Base-by-base conservation (phyloP, 129 eudicot species). In the Oenanthe sinensis region DNA sequence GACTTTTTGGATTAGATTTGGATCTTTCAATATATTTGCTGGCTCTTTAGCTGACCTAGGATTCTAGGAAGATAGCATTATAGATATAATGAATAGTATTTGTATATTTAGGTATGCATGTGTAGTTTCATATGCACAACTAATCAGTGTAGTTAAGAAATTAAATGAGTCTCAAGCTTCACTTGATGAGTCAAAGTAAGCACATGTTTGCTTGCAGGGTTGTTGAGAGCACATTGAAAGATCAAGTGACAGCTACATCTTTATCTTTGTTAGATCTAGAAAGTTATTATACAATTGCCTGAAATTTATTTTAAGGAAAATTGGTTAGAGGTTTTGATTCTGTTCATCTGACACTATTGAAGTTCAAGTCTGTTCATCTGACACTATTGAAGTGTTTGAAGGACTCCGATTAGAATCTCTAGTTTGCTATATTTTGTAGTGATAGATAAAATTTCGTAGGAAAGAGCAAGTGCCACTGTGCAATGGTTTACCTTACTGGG, bases 41-140 rank as follows among this genome's bases (percentile, higher is more conserved):
- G 63, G 22, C 46, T 26, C 58, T 75, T 75, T 75, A 75, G 78
- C 78, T 75, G 78, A 63, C 78, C 60, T 46, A 75, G 48, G 40
- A 75, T 22, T 36, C 60, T 46, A 75, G 48, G 40, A 75, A 22
- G 36, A 20, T 71, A 39, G 52, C 50, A 39, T 19, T 45, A 4
- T 72, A 72, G 76, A 24, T n/a, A n/a, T n/a, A n/a, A 42, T 3
- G 76, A 70, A 13, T 0, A 22, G 49, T 30, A 26, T 67, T 33
- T 37, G 40, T 68, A 72, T 36, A 33, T 72, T 43, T 7, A 33
- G 6, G 46, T 72, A 4, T 42, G 15, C 47, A 72, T 22, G 28
- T 72, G 43, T 8, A 42, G 33, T 19, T 33, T 20, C 47, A 72
- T 10, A 50, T 46, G 55, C 68, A 75, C 26, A 47, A 26, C 36